Evolutionary conservation across 192 early-diverging fungal species (phyloP).

Genomic region (Radiomyces spectabilis): DNA sequence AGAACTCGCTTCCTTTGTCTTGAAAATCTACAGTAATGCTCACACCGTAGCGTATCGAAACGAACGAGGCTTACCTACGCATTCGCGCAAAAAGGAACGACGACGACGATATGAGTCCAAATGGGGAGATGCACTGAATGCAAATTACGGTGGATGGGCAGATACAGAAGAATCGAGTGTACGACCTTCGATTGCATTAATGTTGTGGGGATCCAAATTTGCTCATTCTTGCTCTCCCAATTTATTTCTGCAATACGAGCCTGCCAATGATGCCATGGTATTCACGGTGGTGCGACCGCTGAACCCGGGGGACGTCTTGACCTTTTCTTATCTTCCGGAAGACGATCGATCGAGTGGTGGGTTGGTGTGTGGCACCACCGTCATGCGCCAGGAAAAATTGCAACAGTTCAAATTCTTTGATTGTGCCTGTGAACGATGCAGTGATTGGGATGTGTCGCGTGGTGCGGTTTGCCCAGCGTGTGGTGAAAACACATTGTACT

Average conservation of each 20-base stretch:
- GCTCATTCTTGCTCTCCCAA: constrained; percentile 30
- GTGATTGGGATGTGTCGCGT: constrained; percentile 4
- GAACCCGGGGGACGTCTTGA: constrained; percentile 8
- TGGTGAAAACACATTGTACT: no score
- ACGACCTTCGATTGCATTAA: constrained; percentile 13
- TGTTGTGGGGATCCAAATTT: constrained; percentile 29
- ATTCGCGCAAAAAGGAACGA: constrained; percentile 8
- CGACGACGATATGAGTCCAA: not conserved
- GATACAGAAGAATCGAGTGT: not conserved
- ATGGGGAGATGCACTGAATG: not conserved
- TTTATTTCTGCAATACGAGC: constrained; percentile 22
- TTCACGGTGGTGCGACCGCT: constrained; percentile 15
- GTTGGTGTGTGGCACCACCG: constrained; percentile 23
- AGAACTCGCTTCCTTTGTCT: constrained; percentile 12
- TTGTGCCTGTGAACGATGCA: constrained; percentile 23
- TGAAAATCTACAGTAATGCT: constrained; percentile 31
- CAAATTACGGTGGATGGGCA: not conserved
- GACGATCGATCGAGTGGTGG: constrained; percentile 22
- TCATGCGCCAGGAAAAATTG: constrained; percentile 8
- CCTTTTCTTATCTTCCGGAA: constrained; percentile 29
- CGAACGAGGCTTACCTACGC: constrained; percentile 13
- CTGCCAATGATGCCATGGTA: constrained; percentile 11
- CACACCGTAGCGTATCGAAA: constrained; percentile 20
- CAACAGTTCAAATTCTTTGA: constrained; percentile 27
- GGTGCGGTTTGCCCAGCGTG: constrained; percentile 12